Evolutionary conservation across 208 protist genomes (phyloP).

Genomic region (Entamoeba dispar): DNA sequence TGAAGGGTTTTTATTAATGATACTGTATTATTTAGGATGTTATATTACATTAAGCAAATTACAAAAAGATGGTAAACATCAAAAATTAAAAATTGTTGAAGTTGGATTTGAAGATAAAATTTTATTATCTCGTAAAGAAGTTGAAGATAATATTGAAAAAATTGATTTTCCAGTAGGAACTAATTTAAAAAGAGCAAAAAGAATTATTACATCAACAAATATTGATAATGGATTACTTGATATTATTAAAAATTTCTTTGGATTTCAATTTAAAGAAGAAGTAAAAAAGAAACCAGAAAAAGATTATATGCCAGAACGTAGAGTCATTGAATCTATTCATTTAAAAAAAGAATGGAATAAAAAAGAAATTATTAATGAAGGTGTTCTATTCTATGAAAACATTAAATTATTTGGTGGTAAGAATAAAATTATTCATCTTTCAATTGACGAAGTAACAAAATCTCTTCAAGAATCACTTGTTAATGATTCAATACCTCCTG

Average conservation of each 20-base stretch:
- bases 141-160: neutral
- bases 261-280: neutral
- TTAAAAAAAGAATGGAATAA: neutral
- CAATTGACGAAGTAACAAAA: neutral
- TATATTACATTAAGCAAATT: neutral
- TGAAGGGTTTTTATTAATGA: neutral
- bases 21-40: neutral
- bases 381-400: neutral
- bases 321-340: neutral
- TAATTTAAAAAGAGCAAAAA: neutral
- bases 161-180: neutral
- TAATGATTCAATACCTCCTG: neutral
- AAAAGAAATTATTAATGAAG: neutral
- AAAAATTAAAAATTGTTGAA: neutral
- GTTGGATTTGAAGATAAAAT: neutral
- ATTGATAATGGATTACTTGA: neutral
- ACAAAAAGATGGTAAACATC: neutral
- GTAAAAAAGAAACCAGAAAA: neutral
- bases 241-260: neutral
- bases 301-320: neutral
- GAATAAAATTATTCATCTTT: neutral
- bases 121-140: neutral
- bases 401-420: neutral
- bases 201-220: neutral
- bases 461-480: neutral